Percentiles rank a stretch among this genome's conserved stretches.
Evolutionary conservation across 106 monocot genomes (phyloP).

Genomic region (Allium sativum): DNA sequence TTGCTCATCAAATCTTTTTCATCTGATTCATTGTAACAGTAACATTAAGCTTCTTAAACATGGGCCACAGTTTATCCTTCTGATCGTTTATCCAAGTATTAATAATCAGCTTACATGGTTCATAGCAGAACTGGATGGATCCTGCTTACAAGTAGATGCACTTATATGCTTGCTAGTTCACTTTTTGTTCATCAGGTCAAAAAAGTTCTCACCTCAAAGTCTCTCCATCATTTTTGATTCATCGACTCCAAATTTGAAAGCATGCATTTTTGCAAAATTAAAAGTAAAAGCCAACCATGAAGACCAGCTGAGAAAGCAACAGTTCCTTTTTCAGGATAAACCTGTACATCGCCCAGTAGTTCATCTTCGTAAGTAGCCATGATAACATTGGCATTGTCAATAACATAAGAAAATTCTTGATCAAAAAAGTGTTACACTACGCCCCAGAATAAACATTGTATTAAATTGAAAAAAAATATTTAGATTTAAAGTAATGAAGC

Average conservation of each 20-base stretch:
- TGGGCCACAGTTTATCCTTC: slow-evolving; percentile 25
- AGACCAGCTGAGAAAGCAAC: slow-evolving; percentile 30
- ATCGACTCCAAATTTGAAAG: slow-evolving; percentile 20
- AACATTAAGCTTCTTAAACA: slow-evolving; percentile 16
- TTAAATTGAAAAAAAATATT: too few species aligned
- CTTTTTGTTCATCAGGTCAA: slow-evolving; percentile 13
- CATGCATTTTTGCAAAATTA: slow-evolving; percentile 25
- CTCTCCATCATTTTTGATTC: too few species aligned
- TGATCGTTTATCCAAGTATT: slow-evolving; percentile 20
- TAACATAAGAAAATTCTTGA: slow-evolving; percentile 40
- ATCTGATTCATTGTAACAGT: slow-evolving; percentile 10
- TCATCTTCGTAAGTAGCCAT: slow-evolving; percentile 28
- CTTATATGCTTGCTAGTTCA: slow-evolving; percentile 15
- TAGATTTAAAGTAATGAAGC: too few species aligned
- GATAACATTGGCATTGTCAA: slow-evolving; percentile 33
- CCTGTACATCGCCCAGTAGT: slow-evolving; percentile 24
- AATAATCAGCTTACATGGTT: slow-evolving; percentile 21
- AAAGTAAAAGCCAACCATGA: slow-evolving; percentile 21
- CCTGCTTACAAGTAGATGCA: slow-evolving; percentile 19
- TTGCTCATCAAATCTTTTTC: slow-evolving; percentile 23
- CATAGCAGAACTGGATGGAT: slow-evolving; percentile 22
- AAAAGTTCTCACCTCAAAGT: slow-evolving; percentile 25
- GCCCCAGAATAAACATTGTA: too few species aligned
- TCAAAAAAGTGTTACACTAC: too few species aligned
- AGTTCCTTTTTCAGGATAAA: slow-evolving; percentile 25